Base-by-base conservation (phyloP, 169 alveolate genomes). In the Plasmodium blacklocki region DNA sequence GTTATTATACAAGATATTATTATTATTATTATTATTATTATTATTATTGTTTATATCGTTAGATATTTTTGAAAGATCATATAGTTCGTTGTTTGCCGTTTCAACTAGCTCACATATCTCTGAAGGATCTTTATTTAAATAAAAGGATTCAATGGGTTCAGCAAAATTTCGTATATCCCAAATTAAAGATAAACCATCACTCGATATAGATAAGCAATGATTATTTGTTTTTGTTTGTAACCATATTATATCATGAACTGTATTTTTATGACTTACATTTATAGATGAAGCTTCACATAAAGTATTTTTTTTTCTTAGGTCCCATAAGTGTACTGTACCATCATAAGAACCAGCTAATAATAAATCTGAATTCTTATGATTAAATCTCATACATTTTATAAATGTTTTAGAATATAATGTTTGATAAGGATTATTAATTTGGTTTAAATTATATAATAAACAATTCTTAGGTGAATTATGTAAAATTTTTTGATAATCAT, bases 141-240 rank as follows among this genome's bases (percentile, higher is more conserved):
- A 63, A 58, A 83, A 83, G 12, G 91, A 83, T 43, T 83, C 91
- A 2, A 83, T 43, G 3, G 32, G 73, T 5, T 83, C 59, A 15
- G 73, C 43, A 83, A 83, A 70, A 68, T 83, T 67, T 2, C 91
- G 80, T 43, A 83, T 68, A 60, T 83, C 91, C 91, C 91, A 83
- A 1, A 83, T 26, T 9, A 83, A 18, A 39, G 85, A 83, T 52
- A 83, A 62, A 26, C 91, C 91, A 83, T 83, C 91, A 68, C 60
- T 83, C 0, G 91, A 83, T 8, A 70, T 47, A 21, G 91, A 83
- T 0, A 83, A 15, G 29, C 91, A 83, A 39, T 83, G 91, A 21
- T 67, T 83, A 5, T 83, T 83, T 15, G 91, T 83, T 49, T 83
- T 83, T 1, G 91, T 83, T 58, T 83, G 91, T 56, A 83, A 7